Conservation (phyloP, 768 basidiomycete genomes). For the Pleurotus cornucopiae region DNA sequence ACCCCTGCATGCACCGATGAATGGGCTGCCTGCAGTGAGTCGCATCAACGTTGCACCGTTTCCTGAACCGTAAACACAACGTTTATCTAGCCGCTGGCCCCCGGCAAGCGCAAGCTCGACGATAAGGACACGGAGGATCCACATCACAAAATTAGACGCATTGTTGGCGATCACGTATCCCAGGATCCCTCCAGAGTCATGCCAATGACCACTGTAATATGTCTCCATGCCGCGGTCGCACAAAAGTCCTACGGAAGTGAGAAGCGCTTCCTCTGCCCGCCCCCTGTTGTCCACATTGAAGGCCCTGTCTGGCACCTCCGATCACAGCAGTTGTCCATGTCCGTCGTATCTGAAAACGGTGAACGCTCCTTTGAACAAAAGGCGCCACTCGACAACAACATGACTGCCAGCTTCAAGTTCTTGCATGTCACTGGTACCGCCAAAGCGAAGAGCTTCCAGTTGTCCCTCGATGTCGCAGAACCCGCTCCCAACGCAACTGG, state of each 20-base stretch:
- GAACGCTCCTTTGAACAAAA: slow-evolving; percentile 84
- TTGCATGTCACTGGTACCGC: slow-evolving; percentile 85
- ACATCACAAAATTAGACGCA: slow-evolving; percentile 79
- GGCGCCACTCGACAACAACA: slow-evolving; percentile 75
- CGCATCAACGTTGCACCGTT: slow-evolving; percentile 12
- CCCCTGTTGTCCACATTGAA: slow-evolving; percentile 89
- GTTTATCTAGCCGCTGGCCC: slow-evolving; percentile 28
- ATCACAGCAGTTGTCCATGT: slow-evolving; percentile 78
- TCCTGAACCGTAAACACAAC: slow-evolving; percentile 8
- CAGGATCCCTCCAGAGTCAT: slow-evolving; percentile 72
- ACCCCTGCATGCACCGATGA: slow-evolving; percentile 24
- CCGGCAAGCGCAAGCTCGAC: slow-evolving; percentile 75
- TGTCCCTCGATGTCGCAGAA: slow-evolving; percentile 82
- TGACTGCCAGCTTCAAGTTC: slow-evolving; percentile 89
- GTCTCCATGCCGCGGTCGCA: slow-evolving; percentile 87
- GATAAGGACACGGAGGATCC: slow-evolving; percentile 58
- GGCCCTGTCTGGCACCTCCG: slow-evolving; percentile 85
- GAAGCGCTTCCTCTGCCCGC: slow-evolving; percentile 91
- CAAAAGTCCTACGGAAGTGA: slow-evolving; percentile 97
- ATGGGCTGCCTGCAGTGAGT: slow-evolving; percentile 20
- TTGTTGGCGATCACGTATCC: slow-evolving; percentile 77
- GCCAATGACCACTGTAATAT: slow-evolving; percentile 89
- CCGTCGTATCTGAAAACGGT: slow-evolving; percentile 79
- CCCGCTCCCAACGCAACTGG: slow-evolving; percentile 51
- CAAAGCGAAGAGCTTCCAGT: slow-evolving; percentile 86